A percentile compares a stretch with the other conserved stretches of the same genome.
Evolutionary conservation across 768 basidiomycete genomes (phyloP).

Genomic region (Panus rudis): DNA sequence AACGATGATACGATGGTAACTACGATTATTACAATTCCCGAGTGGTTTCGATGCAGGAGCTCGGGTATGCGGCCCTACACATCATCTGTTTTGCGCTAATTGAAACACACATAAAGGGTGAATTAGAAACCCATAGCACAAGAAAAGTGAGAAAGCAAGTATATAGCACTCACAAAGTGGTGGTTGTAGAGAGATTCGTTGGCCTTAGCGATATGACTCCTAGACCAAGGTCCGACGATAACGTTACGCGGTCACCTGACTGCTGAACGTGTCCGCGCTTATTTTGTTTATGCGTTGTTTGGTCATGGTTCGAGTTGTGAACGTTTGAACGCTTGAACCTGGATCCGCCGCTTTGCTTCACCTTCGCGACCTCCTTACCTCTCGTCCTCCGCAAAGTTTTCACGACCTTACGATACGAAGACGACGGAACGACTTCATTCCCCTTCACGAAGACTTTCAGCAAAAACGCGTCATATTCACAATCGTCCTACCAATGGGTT

Average conservation of each 20-base stretch:
- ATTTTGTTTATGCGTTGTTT: slow-evolving; percentile 10
- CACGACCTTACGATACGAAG: too few species aligned
- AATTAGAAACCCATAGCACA: too few species aligned
- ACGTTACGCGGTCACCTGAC: neutral
- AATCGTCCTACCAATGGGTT: too few species aligned
- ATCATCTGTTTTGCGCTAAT: too few species aligned
- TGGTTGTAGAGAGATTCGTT: neutral
- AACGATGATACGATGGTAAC: too few species aligned
- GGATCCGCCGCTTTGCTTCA: slow-evolving; percentile 1
- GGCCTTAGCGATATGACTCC: neutral
- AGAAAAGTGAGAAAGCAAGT: neutral
- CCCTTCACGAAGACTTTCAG: too few species aligned
- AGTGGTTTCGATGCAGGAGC: too few species aligned
- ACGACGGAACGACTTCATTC: too few species aligned
- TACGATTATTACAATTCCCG: too few species aligned
- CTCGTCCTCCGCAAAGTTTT: slow-evolving; percentile 5
- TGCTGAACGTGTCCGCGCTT: slow-evolving; percentile 1
- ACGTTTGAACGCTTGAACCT: neutral
- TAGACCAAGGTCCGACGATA: neutral
- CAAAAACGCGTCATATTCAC: too few species aligned
- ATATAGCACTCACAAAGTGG: neutral
- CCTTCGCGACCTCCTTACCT: slow-evolving; percentile 4
- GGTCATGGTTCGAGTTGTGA: slow-evolving; percentile 8
- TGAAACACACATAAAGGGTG: too few species aligned
- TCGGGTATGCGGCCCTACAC: too few species aligned